A percentile compares a stretch with the other conserved stretches of the same genome.
Evolutionary conservation across 345 rosid genomes (phyloP).

Genomic region (Pistacia integerrima): DNA sequence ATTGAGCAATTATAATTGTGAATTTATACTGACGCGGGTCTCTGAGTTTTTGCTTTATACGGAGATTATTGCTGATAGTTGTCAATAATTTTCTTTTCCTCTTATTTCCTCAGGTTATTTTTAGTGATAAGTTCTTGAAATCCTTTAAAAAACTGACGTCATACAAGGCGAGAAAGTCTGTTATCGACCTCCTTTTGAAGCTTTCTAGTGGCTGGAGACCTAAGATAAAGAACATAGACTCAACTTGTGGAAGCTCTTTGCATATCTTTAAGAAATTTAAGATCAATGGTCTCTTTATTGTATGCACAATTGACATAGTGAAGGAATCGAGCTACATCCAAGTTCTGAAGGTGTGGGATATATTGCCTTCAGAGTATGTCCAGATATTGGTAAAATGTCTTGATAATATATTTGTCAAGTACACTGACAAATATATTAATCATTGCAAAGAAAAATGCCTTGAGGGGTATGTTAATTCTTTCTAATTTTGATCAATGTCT

Average conservation of each 20-base stretch:
- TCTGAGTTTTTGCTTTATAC: too few relatives aligned
- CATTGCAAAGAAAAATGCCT: constrained; percentile 16
- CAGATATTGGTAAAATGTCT: constrained; percentile 40
- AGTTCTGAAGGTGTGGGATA: constrained; percentile 57
- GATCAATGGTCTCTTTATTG: too few relatives aligned
- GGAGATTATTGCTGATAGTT: neutral
- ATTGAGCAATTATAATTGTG: too few relatives aligned
- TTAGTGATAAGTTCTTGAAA: constrained; percentile 43
- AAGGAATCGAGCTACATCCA: constrained; percentile 38
- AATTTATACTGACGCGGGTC: too few relatives aligned
- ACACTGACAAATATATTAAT: neutral
- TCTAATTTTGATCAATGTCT: neutral
- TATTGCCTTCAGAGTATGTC: constrained; percentile 39
- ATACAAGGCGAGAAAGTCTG: constrained; percentile 14
- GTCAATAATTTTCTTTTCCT: neutral
- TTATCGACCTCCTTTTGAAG: constrained; percentile 28
- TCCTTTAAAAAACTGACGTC: constrained; percentile 48
- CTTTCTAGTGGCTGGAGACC: constrained; percentile 34
- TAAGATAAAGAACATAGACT: too few relatives aligned
- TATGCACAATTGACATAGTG: constrained; percentile 26
- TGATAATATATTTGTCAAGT: constrained; percentile 33
- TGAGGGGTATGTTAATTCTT: constrained; percentile 42
- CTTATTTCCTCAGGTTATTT: constrained; percentile 37
- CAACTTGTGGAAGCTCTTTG: too few relatives aligned
- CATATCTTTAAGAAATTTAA: too few relatives aligned